Conservation (phyloP, 306 rosid genomes). For the Cicer yamashitae region DNA sequence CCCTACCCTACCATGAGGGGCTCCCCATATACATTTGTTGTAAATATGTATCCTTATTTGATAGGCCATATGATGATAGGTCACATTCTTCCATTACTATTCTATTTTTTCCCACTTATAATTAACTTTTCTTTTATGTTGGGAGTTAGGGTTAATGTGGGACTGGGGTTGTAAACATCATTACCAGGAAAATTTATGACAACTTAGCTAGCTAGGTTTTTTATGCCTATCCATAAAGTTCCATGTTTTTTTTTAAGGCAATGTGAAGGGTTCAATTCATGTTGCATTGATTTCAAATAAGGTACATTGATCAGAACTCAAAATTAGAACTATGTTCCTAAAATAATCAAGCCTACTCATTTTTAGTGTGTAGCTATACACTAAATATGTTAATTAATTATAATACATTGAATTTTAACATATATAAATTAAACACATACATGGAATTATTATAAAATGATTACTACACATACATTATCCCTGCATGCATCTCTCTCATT, state of each 20-base stretch:
- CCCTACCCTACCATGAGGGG: slow-evolving; percentile 70
- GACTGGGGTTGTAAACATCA: slow-evolving; percentile 16
- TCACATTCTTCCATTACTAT: slow-evolving; percentile 59
- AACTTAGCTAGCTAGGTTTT: slow-evolving; percentile 28
- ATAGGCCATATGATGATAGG: slow-evolving; percentile 53
- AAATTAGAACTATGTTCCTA: slow-evolving; percentile 12
- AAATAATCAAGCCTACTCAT: neutral
- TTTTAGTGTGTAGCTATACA: slow-evolving; percentile 2
- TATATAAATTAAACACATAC: slow-evolving; percentile 14
- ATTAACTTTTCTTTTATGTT: slow-evolving; percentile 35
- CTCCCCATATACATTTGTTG: slow-evolving; percentile 49
- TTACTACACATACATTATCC: slow-evolving; percentile 42
- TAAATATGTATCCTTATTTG: slow-evolving; percentile 59
- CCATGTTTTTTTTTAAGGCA: slow-evolving; percentile 4
- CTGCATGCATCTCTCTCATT: slow-evolving; percentile 44
- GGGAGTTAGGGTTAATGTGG: slow-evolving; percentile 43
- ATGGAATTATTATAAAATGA: slow-evolving; percentile 3
- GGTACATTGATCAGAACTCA: neutral
- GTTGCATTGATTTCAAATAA: slow-evolving; percentile 38
- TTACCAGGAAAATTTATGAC: slow-evolving; percentile 21
- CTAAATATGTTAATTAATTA: slow-evolving; percentile 13
- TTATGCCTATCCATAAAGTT: slow-evolving; percentile 34
- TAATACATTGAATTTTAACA: slow-evolving; percentile 49
- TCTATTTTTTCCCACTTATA: slow-evolving; percentile 34
- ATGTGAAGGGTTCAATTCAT: neutral